Evolutionary conservation across 2,329 filamentous ascomycete species (phyloP).

Genomic region (Monosporascus cannonballus): DNA sequence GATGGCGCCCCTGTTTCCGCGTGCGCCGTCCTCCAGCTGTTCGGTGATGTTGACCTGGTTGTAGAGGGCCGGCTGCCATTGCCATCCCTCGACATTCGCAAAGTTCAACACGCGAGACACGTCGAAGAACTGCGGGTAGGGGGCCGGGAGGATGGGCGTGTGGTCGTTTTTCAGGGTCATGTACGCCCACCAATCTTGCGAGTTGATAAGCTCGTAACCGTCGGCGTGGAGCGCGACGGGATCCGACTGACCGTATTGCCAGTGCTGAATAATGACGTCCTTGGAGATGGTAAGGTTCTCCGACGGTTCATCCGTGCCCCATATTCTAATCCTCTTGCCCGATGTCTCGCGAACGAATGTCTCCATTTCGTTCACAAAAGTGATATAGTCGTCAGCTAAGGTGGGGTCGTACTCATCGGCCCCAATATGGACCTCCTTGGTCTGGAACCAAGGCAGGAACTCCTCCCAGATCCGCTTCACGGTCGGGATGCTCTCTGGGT

Average conservation of each 20-base stretch:
- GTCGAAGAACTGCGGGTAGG: conserved; percentile 42
- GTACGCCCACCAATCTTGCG: conserved; percentile 47
- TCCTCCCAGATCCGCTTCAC: conserved; percentile 46
- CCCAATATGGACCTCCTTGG: conserved; percentile 48
- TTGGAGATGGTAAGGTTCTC: conserved; percentile 30
- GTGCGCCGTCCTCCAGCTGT: conserved; percentile 27
- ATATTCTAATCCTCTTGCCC: conserved; percentile 43
- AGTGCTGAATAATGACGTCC: conserved; percentile 38
- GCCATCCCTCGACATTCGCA: conserved; percentile 31
- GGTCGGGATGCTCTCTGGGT: conserved; percentile 46
- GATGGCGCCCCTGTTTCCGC: conserved; percentile 28
- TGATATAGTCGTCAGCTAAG: conserved; percentile 42
- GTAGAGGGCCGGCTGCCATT: conserved; percentile 39
- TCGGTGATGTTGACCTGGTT: conserved; percentile 35
- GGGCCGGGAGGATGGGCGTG: conserved; percentile 36
- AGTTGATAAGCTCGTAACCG: conserved; percentile 37
- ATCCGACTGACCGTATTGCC: conserved; percentile 43
- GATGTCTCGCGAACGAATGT: conserved; percentile 30
- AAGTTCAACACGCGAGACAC: conserved; percentile 38
- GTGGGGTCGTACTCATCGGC: conserved; percentile 46
- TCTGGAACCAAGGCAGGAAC: conserved; percentile 49
- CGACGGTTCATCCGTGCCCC: conserved; percentile 44
- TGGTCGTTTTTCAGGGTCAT: conserved; percentile 49
- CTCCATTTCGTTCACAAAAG: conserved; percentile 45
- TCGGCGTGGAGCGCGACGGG: conserved; percentile 31